Percentiles rank a stretch among this genome's conserved stretches.
phyloP scores from a whole-genome alignment of 2,329 filamentous ascomycete species.

The Trichoderma afroharzianum region DNA sequence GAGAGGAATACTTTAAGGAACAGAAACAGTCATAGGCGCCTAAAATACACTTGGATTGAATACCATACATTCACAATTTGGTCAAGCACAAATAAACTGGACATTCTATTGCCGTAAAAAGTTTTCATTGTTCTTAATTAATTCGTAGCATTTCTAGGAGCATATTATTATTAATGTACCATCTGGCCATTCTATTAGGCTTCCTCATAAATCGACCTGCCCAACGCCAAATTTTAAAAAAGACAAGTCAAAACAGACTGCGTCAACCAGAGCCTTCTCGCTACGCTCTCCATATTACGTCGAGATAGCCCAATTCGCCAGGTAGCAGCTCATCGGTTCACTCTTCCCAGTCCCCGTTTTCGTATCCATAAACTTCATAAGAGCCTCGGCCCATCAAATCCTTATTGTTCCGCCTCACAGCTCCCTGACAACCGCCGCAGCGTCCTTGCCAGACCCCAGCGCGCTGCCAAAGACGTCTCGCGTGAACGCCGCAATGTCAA shows the following conservation, averaged over 20 bases:
- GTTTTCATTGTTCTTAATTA: background rate
- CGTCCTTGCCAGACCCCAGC: slow-evolving; percentile 21
- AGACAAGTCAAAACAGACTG: background rate
- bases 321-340: background rate
- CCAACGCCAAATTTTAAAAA: slow-evolving; percentile 2
- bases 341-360: background rate
- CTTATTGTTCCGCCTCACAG: slow-evolving; percentile 25
- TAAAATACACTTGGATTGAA: background rate
- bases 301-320: background rate
- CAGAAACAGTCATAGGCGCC: background rate
- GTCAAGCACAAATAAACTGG: accelerated
- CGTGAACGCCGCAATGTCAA: slow-evolving; percentile 41
- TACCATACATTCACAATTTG: background rate
- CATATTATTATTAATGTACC: slow-evolving; percentile 1
- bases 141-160: background rate
- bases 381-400: background rate
- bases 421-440: slow-evolving; percentile 29
- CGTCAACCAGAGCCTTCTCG: background rate
- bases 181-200: slow-evolving; percentile 1
- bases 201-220: background rate
- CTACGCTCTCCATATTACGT: background rate
- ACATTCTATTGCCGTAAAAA: background rate
- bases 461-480: slow-evolving; percentile 29
- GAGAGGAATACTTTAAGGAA: slow-evolving; percentile 1
- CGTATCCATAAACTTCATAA: slow-evolving; percentile 1